Conservation (phyloP, 225 moss, liverwort and hornwort genomes). For the Bryoerythrophyllum caledonicum region DNA sequence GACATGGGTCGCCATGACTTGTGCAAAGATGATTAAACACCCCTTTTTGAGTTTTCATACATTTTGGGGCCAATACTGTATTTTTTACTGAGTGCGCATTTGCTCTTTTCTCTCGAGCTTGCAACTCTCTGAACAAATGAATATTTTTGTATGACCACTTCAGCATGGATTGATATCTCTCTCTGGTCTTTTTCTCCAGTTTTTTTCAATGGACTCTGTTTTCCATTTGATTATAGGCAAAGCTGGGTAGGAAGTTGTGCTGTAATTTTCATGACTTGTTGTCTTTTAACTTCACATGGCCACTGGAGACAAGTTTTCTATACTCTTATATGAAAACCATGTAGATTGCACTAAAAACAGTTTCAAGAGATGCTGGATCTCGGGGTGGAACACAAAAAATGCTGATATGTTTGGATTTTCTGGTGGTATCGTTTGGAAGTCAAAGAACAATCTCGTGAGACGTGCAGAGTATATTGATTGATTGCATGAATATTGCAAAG, state of each 20-base stretch:
- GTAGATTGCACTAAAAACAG: background rate
- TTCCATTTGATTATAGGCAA: no score
- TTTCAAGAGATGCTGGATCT: conserved; percentile 5
- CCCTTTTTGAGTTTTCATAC: background rate
- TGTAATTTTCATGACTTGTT: background rate
- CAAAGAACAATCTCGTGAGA: background rate
- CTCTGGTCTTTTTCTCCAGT: background rate
- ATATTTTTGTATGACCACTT: background rate
- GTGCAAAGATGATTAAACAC: background rate
- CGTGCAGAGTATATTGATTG: background rate
- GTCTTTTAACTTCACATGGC: no score
- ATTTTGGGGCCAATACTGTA: conserved; percentile 9
- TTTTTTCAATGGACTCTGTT: background rate
- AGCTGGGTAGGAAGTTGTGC: background rate
- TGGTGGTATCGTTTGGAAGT: background rate
- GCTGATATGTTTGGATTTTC: background rate
- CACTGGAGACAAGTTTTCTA: background rate
- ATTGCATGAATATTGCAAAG: conserved; percentile 9
- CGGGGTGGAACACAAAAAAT: background rate
- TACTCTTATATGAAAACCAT: background rate
- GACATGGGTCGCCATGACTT: conserved; percentile 11
- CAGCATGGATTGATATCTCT: background rate
- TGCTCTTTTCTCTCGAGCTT: conserved; percentile 17
- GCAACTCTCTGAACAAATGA: conserved; percentile 3
- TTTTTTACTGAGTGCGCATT: background rate